phyloP scores from a whole-genome alignment of 441 rosid species.

The Theobroma grandiflorum region DNA sequence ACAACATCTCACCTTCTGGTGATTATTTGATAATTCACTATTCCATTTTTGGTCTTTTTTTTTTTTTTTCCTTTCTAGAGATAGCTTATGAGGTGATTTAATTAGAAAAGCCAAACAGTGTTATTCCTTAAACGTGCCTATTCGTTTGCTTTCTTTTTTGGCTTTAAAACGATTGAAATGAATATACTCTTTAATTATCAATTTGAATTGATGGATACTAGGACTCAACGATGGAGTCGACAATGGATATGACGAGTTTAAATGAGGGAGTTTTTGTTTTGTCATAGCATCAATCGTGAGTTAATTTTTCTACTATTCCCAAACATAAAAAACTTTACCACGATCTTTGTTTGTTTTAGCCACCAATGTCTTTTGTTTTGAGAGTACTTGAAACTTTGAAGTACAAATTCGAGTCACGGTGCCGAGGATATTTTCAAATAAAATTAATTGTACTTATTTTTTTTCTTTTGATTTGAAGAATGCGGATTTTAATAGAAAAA shows the following conservation, averaged over 20 bases:
- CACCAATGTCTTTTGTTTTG: too few relatives aligned
- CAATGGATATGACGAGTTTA: neutral
- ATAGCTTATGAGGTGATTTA: neutral
- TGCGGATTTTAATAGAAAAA: too few relatives aligned
- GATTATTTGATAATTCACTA: neutral
- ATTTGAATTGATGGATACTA: neutral
- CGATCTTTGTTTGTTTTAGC: too few relatives aligned
- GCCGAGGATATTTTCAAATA: neutral
- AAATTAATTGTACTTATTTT: too few relatives aligned
- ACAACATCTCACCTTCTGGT: neutral
- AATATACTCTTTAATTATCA: neutral
- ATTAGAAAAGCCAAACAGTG: neutral
- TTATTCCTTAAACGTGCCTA: neutral
- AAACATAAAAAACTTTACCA: neutral
- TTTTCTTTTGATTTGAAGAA: too few relatives aligned
- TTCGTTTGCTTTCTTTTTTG: neutral
- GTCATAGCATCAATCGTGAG: neutral
- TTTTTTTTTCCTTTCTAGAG: neutral
- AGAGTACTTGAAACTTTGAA: too few relatives aligned
- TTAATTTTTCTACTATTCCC: neutral
- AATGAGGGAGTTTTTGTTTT: neutral
- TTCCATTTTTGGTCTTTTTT: neutral
- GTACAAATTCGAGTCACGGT: too few relatives aligned
- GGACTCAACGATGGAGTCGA: neutral
- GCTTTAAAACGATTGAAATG: neutral